phyloP scores from a whole-genome alignment of 768 basidiomycete species.

The Lactarius pseudohatsudake region DNA sequence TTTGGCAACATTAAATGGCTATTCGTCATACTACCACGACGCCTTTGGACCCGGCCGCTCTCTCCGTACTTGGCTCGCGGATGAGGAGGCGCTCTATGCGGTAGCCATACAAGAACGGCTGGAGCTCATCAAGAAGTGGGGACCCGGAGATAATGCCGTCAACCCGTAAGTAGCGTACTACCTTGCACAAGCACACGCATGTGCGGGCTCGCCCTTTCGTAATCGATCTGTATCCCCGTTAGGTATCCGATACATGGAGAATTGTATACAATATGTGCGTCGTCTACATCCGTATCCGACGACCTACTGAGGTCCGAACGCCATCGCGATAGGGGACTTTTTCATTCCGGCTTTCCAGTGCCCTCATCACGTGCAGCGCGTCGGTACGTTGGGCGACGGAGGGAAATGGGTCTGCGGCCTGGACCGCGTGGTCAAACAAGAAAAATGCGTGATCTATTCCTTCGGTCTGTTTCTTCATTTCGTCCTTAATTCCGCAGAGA shows the following conservation, averaged over 20 bases:
- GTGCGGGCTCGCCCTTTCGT: neutral
- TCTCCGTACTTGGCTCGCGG: slow-evolving; percentile 9
- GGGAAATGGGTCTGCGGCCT: slow-evolving; percentile 34
- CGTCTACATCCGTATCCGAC: no score
- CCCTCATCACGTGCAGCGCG: slow-evolving; percentile 43
- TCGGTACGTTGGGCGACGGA: slow-evolving; percentile 34
- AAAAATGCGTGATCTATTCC: slow-evolving; percentile 47
- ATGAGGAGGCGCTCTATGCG: slow-evolving; percentile 12
- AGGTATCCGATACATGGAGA: slow-evolving; percentile 11
- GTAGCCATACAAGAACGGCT: slow-evolving; percentile 3
- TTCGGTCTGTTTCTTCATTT: no score
- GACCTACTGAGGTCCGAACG: neutral
- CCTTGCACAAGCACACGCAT: no score
- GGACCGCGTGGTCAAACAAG: slow-evolving; percentile 45
- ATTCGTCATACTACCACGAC: slow-evolving; percentile 12
- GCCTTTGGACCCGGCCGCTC: neutral
- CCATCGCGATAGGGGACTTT: slow-evolving; percentile 43
- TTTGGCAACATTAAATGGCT: neutral
- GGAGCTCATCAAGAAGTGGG: slow-evolving; percentile 20
- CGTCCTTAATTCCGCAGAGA: no score
- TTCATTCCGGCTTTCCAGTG: slow-evolving; percentile 53
- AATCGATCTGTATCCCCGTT: neutral
- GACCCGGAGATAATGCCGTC: slow-evolving; percentile 4
- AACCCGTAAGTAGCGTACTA: neutral
- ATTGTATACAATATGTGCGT: neutral